Percentiles rank a stretch among this genome's conserved stretches.
phyloP scores from a whole-genome alignment of 192 early-diverging fungal species.

The Backusella westeae region DNA sequence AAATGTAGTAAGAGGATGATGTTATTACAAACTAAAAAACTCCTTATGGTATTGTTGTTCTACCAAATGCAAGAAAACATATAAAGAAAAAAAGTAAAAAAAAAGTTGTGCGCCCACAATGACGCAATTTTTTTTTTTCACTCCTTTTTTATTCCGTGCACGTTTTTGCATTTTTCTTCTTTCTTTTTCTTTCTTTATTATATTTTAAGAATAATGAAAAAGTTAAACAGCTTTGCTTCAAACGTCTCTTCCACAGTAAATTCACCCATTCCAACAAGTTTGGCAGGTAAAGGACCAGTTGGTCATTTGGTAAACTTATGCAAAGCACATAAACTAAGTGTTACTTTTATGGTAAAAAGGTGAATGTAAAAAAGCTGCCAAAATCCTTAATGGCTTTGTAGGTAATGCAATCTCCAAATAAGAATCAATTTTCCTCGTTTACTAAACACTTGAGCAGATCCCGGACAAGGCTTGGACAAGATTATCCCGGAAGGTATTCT shows the following conservation, averaged over 20 bases:
- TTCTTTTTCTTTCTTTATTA: background rate
- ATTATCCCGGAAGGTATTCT: constrained; percentile 66
- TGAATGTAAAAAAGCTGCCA: constrained; percentile 33
- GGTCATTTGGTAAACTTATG: background rate
- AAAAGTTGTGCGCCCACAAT: background rate
- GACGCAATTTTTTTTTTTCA: constrained; percentile 2
- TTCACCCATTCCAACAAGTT: constrained; percentile 9
- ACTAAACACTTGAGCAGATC: constrained; percentile 17
- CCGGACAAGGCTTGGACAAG: constrained; percentile 57
- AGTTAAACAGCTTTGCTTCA: background rate
- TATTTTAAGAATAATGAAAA: background rate
- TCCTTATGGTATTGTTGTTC: too few species aligned
- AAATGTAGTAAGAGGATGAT: too few species aligned
- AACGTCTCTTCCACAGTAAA: background rate
- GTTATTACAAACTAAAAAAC: too few species aligned
- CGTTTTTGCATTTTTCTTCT: background rate
- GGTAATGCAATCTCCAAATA: constrained; percentile 7
- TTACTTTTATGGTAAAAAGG: constrained; percentile 3
- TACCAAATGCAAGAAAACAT: background rate
- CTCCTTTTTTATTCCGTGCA: background rate
- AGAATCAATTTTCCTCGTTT: background rate
- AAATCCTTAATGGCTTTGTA: constrained; percentile 30
- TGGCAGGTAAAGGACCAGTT: constrained; percentile 2
- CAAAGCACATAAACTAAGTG: background rate
- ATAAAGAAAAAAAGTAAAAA: background rate